phyloP scores from a whole-genome alignment of 75 land plant species.

The Cryptomeria japonica region DNA sequence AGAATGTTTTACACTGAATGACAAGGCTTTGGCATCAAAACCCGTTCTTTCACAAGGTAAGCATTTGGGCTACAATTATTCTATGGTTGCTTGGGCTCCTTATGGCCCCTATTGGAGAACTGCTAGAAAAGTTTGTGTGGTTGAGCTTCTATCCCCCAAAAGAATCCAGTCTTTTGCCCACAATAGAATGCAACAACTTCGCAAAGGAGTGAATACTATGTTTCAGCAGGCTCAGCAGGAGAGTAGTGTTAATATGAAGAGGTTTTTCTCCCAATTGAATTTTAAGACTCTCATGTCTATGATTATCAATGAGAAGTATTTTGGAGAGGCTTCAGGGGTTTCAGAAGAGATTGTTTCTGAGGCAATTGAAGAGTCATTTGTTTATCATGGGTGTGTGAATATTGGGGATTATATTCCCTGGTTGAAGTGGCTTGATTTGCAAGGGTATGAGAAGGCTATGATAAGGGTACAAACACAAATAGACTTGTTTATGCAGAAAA shows the following conservation, averaged over 20 bases:
- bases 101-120: too few relatives aligned
- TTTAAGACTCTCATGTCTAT: background rate
- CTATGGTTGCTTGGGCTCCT: background rate
- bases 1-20: conserved; percentile 5
- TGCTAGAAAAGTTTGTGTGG: too few relatives aligned
- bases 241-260: background rate
- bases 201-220: background rate
- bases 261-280: background rate
- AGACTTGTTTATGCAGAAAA: background rate
- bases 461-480: too few relatives aligned
- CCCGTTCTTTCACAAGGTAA: background rate
- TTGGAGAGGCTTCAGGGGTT: too few relatives aligned
- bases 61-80: conserved; percentile 9
- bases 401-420: too few relatives aligned
- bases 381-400: too few relatives aligned
- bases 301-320: too few relatives aligned
- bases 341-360: too few relatives aligned
- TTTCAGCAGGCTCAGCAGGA: background rate
- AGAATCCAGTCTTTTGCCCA: background rate
- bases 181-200: background rate
- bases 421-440: too few relatives aligned
- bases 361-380: too few relatives aligned
- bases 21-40: conserved; percentile 22
- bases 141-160: too few relatives aligned
- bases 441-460: too few relatives aligned